Evolutionary conservation across 2,329 filamentous ascomycete species (phyloP).

Genomic region (Aspergillus calidoustus): DNA sequence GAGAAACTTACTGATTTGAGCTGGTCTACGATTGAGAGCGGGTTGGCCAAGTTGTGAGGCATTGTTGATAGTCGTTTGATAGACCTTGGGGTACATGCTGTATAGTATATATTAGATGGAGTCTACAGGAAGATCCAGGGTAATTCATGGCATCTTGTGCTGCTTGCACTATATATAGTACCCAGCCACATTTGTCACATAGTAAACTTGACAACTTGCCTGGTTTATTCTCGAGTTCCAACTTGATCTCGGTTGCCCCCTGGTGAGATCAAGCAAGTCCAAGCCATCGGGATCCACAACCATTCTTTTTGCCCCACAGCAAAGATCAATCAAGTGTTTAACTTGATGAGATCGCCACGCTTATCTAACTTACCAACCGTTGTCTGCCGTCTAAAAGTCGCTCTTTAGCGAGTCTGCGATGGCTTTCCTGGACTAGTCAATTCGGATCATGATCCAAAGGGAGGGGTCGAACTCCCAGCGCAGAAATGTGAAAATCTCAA

Average conservation of each 20-base stretch:
- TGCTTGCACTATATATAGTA: not conserved
- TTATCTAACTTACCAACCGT: not conserved
- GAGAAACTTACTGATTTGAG: constrained; percentile 41
- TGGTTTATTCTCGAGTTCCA: too few species aligned
- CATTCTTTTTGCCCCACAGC: not conserved
- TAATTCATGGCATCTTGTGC: not conserved
- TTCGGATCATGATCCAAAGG: not conserved
- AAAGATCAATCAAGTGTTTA: not conserved
- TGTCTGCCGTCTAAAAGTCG: not conserved
- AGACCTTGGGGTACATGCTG: not conserved
- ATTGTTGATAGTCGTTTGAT: not conserved
- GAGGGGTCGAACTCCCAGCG: not conserved
- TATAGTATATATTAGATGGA: constrained; percentile 5
- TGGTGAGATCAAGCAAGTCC: not conserved
- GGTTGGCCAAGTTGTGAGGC: constrained; percentile 48
- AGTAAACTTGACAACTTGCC: not conserved
- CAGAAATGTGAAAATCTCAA: not conserved
- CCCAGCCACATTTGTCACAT: not conserved
- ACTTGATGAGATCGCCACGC: not conserved
- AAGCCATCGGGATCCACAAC: not conserved
- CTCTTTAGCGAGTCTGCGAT: constrained; percentile 1
- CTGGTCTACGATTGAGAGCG: constrained; percentile 50
- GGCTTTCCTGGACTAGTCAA: constrained; percentile 3
- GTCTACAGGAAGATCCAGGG: too few species aligned
- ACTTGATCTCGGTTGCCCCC: not conserved